A percentile compares a stretch with the other conserved stretches of the same genome.
Conservation (phyloP, 345 rosid species). For the Murraya paniculata region DNA sequence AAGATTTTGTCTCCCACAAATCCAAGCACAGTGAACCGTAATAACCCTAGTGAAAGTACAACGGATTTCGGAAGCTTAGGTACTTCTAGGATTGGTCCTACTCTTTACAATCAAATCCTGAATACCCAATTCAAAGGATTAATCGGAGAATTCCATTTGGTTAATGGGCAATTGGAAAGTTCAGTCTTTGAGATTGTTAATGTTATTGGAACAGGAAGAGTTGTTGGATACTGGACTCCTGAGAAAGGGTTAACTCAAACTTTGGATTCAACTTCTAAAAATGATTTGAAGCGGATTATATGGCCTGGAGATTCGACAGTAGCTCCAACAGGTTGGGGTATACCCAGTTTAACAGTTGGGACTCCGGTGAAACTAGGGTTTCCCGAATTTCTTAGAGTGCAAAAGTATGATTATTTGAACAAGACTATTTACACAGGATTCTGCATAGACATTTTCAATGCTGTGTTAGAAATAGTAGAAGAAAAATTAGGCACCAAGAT, state of each 20-base stretch:
- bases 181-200: conserved; percentile 46
- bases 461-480: conserved; percentile 24
- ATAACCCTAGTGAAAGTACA: not conserved
- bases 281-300: conserved; percentile 4
- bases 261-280: not conserved
- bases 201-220: conserved; percentile 24
- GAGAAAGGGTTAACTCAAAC: conserved; percentile 3
- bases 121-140: conserved; percentile 33
- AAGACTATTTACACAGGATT: conserved; percentile 16
- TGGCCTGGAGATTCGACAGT: conserved; percentile 24
- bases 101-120: conserved; percentile 18
- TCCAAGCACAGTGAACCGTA: not conserved
- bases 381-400: conserved; percentile 28
- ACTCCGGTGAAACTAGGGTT: conserved; percentile 33
- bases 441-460: conserved; percentile 36
- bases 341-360: conserved; percentile 26
- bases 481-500: conserved; percentile 15
- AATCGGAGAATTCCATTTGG: conserved; percentile 36
- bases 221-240: conserved; percentile 44
- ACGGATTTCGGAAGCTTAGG: conserved; percentile 9
- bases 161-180: conserved; percentile 30
- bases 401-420: not conserved
- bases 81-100: conserved; percentile 24
- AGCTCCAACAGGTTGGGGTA: conserved; percentile 25
- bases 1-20: not conserved